Percentiles rank a stretch among this genome's conserved stretches.
Evolutionary conservation across 495 filamentous ascomycete genomes (phyloP).

Genomic region (Penicillium odoratum): DNA sequence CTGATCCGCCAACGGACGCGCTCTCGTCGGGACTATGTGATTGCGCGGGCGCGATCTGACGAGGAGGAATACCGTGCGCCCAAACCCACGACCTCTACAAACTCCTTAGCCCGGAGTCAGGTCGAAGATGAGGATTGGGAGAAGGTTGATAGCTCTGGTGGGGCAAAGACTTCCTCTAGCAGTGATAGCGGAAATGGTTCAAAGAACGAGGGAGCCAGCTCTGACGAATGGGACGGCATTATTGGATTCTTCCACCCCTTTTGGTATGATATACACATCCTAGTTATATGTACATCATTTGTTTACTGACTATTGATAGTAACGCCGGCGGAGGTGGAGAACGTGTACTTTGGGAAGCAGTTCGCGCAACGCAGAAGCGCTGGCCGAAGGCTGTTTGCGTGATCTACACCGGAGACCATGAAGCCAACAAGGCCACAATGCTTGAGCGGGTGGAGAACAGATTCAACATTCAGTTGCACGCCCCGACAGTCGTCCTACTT

Average conservation of each 20-base stretch:
- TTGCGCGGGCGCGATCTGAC: constrained; percentile 58
- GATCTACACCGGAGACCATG: constrained; percentile 94
- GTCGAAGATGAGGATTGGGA: constrained; percentile 73
- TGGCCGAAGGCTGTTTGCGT: constrained; percentile 87
- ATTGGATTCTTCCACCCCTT: constrained; percentile 98
- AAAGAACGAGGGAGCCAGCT: constrained; percentile 4
- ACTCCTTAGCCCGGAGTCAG: constrained; percentile 20
- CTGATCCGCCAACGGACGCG: constrained; percentile 66
- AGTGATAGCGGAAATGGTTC: constrained; percentile 32
- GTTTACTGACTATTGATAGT: constrained; percentile 40
- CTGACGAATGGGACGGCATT: constrained; percentile 71
- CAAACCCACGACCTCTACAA: constrained; percentile 30
- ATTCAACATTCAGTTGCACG: constrained; percentile 89
- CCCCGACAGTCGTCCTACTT: constrained; percentile 80
- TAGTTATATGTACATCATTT: neutral
- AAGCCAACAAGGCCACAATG: constrained; percentile 76
- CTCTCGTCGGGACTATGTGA: constrained; percentile 61
- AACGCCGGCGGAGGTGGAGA: constrained; percentile 97
- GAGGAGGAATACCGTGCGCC: constrained; percentile 52
- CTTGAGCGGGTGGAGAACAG: constrained; percentile 77
- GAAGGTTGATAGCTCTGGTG: constrained; percentile 61
- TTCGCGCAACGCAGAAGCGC: constrained; percentile 84
- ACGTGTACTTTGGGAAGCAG: constrained; percentile 93
- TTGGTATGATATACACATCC: constrained; percentile 53
- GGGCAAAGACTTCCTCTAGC: constrained; percentile 50